Evolutionary conservation across 257 asterid species (phyloP).

Genomic region (Prunella vulgaris): DNA sequence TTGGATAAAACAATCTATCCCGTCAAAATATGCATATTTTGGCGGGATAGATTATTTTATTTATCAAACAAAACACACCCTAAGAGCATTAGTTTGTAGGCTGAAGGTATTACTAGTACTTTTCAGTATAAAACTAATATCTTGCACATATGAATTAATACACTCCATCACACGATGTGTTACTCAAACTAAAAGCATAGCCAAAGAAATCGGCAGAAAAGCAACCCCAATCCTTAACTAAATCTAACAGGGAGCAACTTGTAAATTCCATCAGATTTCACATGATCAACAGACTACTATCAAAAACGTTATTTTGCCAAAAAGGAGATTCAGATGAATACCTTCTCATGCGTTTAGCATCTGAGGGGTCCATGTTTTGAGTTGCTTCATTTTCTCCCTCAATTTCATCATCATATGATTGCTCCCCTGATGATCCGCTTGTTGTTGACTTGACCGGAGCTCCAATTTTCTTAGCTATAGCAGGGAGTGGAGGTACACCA

Average conservation of each 20-base stretch:
- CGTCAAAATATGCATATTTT: too few relatives aligned
- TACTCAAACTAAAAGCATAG: not conserved
- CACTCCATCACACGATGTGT: not conserved
- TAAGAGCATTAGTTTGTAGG: not conserved
- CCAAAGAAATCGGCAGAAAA: not conserved
- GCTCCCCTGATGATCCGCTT: conserved; percentile 90
- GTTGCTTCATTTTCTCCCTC: conserved; percentile 76
- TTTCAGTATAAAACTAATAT: not conserved
- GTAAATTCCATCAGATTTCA: not conserved
- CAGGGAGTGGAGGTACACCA: conserved; percentile 60
- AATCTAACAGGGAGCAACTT: not conserved
- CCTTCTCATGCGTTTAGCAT: conserved; percentile 93
- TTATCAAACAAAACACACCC: too few relatives aligned
- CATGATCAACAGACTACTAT: not conserved
- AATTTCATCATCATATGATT: conserved; percentile 81
- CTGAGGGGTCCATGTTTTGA: conserved; percentile 56
- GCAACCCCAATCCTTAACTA: not conserved
- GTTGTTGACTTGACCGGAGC: conserved; percentile 72
- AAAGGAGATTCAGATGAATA: conserved; percentile 23
- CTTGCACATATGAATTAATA: not conserved
- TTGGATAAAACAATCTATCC: too few relatives aligned
- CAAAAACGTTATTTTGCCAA: conserved; percentile 10
- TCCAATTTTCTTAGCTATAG: conserved; percentile 43
- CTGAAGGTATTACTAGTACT: not conserved
- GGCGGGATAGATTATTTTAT: too few relatives aligned